These are phyloP conservation scores for Medicago lupulina DNA, from an alignment of 306 rosid genomes.

Conservation along the genomic window DNA sequence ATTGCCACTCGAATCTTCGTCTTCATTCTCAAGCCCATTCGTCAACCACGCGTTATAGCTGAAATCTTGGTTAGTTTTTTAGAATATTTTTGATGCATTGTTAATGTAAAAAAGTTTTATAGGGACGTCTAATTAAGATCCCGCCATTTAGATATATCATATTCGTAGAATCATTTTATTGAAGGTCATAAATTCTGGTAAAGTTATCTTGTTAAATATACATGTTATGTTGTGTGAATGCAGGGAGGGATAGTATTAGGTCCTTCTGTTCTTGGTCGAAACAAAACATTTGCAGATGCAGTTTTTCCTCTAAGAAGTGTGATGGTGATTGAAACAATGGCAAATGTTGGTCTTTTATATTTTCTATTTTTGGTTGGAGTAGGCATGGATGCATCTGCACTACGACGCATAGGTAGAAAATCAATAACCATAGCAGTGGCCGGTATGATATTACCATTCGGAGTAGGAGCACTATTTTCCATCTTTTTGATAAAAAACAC, in stretches of 20 bases:
- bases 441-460: slow-evolving; percentile 77
- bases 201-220: slow-evolving; percentile 2
- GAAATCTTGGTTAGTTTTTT: slow-evolving; percentile 71
- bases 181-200: too few species aligned
- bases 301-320: slow-evolving; percentile 73
- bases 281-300: slow-evolving; percentile 43
- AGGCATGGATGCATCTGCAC: slow-evolving; percentile 66
- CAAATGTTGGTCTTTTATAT: slow-evolving; percentile 75
- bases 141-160: not conserved
- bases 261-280: slow-evolving; percentile 77
- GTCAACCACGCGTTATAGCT: slow-evolving; percentile 91
- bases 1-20: slow-evolving; percentile 61
- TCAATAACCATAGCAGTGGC: slow-evolving; percentile 57
- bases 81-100: not conserved
- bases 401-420: slow-evolving; percentile 62
- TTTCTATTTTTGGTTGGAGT: slow-evolving; percentile 79
- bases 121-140: too few species aligned
- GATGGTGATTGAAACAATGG: slow-evolving; percentile 81
- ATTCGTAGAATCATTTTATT: not conserved
- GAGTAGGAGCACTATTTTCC: slow-evolving; percentile 59
- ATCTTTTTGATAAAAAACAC: slow-evolving; percentile 24
- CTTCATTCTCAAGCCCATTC: slow-evolving; percentile 78
- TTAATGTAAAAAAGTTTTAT: not conserved
- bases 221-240: not conserved
- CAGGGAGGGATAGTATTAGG: slow-evolving; percentile 88